Base-by-base conservation (phyloP, 78 protist genomes). In the Dictyostelium brefeldianum region DNA sequence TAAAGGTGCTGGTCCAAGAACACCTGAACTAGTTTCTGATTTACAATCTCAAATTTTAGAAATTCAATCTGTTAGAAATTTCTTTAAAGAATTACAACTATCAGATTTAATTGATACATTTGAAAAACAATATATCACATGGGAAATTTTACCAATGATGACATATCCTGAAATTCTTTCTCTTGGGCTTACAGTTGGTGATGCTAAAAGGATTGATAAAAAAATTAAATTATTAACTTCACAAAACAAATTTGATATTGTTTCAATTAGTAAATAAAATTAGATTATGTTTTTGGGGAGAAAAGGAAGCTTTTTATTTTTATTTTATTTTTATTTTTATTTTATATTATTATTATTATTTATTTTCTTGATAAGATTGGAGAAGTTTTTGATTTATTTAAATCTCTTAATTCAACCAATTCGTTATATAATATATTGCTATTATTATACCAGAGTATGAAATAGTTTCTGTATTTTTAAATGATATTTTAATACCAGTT, bases 31-130 rank as follows among this genome's bases (percentile, higher is more conserved):
- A 29, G 59, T 81, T 0, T 5, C 15, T 6, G 59, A 69, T 22
- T 22, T 81, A 51, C 29, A 53, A 17, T 50, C 51, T n/a, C 62
- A 65, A 47, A 31, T 57, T 27, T 43, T 59, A 56, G 48, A 81
- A 29, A 48, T 81, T 22, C 14, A 20, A 27, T 73, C 62, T 1
- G 89, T 81, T 12, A 62, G 89, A 81, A 43, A 36, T 27, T 27
- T 81, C 31, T 51, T 81, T 25, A 81, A 81, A 65, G 77, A 62
- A 59, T 50, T 81, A 8, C 89, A 81, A 80, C 43, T 81, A 27
- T 54, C 89, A 48, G 22, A 48, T 65, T 48, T 81, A 10, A 81
- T 81, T 15, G 46, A 46, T 47, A 7, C 22, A 7, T 81, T 81
- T 64, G 89, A 81, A 50, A 70, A 46, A 22, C 67, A 81, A 25